A percentile compares a stretch with the other conserved stretches of the same genome.
These are phyloP conservation scores for Colletotrichum plurivorum DNA, from an alignment of 2,329 filamentous ascomycete species.

Conservation along the genomic window DNA sequence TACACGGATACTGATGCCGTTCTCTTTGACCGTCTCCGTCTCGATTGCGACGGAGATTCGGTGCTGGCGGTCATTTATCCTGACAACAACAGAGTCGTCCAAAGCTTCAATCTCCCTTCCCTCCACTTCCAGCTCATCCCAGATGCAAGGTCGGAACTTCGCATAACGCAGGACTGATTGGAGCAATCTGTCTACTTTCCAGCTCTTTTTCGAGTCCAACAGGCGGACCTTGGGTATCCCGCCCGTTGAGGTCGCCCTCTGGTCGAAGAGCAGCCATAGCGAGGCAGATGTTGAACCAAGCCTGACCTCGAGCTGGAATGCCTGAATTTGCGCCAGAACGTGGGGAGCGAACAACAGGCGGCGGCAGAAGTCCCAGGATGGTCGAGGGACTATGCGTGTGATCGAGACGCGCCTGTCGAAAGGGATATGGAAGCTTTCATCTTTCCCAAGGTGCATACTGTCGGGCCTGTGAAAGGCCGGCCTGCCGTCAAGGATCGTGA, in stretches of 20 bases:
- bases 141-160: neutral
- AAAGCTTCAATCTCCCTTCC: neutral
- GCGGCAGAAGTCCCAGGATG: neutral
- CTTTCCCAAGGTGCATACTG: neutral
- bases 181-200: neutral
- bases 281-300: neutral
- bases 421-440: neutral
- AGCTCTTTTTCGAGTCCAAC: neutral
- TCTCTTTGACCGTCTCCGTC: too few species aligned
- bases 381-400: neutral
- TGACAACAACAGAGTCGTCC: neutral
- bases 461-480: neutral
- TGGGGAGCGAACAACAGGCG: neutral
- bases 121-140: neutral
- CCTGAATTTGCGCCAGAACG: neutral
- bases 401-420: neutral
- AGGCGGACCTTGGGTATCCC: neutral
- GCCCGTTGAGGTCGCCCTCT: neutral
- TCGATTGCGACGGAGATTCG: neutral
- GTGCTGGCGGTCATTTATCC: neutral
- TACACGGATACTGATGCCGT: too few species aligned
- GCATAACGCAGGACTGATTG: neutral
- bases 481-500: neutral
- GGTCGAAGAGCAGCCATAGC: neutral
- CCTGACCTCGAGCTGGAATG: neutral